Conservation (phyloP, 2,329 filamentous ascomycete species). For the Aspergillus floridensis region DNA sequence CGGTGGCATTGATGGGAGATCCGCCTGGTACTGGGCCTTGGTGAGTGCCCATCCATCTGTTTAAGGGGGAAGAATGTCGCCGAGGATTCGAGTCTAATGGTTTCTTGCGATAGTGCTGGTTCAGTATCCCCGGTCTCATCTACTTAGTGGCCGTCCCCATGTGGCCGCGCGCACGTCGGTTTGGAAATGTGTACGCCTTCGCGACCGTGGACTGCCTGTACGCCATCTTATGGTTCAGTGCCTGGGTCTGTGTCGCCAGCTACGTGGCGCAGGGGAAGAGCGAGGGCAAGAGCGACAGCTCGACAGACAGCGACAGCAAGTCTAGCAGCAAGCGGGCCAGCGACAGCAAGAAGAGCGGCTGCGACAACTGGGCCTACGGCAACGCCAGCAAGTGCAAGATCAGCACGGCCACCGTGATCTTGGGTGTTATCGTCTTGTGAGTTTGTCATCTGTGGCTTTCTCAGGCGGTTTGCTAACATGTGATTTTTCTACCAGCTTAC, state of each 20-base stretch:
- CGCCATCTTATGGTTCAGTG: conserved; percentile 58
- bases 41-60: conserved; percentile 38
- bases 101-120: conserved; percentile 51
- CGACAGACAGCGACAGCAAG: conserved; percentile 30
- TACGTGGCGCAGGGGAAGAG: conserved; percentile 57
- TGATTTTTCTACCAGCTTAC: conserved; percentile 41
- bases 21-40: conserved; percentile 58
- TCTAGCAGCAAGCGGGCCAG: conserved; percentile 13
- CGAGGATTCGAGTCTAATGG: neutral
- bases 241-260: conserved; percentile 55
- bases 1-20: conserved; percentile 53
- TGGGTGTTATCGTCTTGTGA: conserved; percentile 59
- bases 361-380: conserved; percentile 56
- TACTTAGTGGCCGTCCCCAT: conserved; percentile 61
- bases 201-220: conserved; percentile 55
- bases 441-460: conserved; percentile 22
- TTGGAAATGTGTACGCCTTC: conserved; percentile 61
- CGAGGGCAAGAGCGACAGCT: conserved; percentile 41
- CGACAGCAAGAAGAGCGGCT: conserved; percentile 41
- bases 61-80: neutral
- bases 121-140: conserved; percentile 57
- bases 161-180: conserved; percentile 57
- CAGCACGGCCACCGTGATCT: conserved; percentile 54
- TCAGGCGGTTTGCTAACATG: neutral
- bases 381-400: conserved; percentile 55